Evolutionary conservation across 352 stramenopile species (phyloP).

Genomic region (Pythium phragmitis): DNA sequence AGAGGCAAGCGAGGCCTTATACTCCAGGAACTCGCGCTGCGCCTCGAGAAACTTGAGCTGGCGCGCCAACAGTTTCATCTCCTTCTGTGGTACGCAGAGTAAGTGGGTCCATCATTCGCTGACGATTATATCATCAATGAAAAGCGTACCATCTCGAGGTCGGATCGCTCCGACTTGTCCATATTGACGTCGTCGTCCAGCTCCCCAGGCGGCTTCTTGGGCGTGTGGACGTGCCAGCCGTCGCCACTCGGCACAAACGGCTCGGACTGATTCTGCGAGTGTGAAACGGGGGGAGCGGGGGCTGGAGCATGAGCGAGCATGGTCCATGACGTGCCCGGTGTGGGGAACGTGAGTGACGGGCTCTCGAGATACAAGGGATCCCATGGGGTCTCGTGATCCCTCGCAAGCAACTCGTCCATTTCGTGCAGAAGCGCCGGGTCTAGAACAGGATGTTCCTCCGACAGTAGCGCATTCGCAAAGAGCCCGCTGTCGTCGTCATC

Average conservation of each 20-base stretch:
- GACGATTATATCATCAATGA: neutral
- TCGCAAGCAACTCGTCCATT: slow-evolving; percentile 24
- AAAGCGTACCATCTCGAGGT: slow-evolving; percentile 1
- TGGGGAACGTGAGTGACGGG: slow-evolving; percentile 17
- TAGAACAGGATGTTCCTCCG: slow-evolving; percentile 11
- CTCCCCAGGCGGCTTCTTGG: neutral
- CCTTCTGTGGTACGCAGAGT: slow-evolving; percentile 5
- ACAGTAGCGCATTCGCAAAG: slow-evolving; percentile 7
- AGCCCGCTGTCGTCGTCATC: slow-evolving; percentile 17
- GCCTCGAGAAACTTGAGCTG: slow-evolving; percentile 60
- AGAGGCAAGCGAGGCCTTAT: slow-evolving; percentile 31
- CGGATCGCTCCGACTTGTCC: neutral
- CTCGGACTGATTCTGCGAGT: neutral
- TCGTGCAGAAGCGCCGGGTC: slow-evolving; percentile 24
- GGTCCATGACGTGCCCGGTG: neutral
- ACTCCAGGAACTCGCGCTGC: slow-evolving; percentile 55
- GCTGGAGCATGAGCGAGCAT: neutral
- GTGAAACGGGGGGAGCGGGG: neutral
- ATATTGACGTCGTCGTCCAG: neutral
- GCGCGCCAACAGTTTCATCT: slow-evolving; percentile 40
- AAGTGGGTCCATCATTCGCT: neutral
- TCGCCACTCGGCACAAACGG: slow-evolving; percentile 5
- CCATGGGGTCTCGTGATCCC: slow-evolving; percentile 11
- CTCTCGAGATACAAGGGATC: slow-evolving; percentile 24
- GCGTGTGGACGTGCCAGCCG: slow-evolving; percentile 3